Evolutionary conservation across 768 basidiomycete genomes (phyloP).

Genomic region (Boletus barrowsii): DNA sequence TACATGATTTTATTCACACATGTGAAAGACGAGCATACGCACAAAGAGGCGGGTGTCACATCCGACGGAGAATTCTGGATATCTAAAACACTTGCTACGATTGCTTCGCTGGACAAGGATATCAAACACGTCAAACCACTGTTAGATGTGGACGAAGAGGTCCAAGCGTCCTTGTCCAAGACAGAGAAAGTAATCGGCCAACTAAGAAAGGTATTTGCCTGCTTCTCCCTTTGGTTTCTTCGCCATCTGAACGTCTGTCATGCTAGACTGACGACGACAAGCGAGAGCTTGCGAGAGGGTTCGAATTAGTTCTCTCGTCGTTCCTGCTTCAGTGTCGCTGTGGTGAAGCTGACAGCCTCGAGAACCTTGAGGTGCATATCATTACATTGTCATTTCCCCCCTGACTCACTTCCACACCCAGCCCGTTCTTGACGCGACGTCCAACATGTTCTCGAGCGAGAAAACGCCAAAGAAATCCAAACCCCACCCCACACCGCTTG

Average conservation of each 20-base stretch:
- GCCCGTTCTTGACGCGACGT: slow-evolving; percentile 60
- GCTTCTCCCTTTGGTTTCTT: not conserved
- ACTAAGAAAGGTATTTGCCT: slow-evolving; percentile 42
- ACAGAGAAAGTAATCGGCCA: slow-evolving; percentile 41
- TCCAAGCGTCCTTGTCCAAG: slow-evolving; percentile 42
- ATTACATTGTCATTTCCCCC: not conserved
- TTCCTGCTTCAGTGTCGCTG: slow-evolving; percentile 73
- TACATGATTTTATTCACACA: slow-evolving; percentile 1
- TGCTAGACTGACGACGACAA: slow-evolving; percentile 13
- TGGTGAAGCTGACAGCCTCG: slow-evolving; percentile 54
- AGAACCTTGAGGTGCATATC: slow-evolving; percentile 57
- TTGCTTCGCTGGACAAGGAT: slow-evolving; percentile 60
- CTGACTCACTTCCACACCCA: slow-evolving; percentile 26
- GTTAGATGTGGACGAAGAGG: slow-evolving; percentile 54
- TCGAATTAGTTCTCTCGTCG: slow-evolving; percentile 67
- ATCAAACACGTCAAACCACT: slow-evolving; percentile 61
- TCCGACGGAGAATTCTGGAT: slow-evolving; percentile 81
- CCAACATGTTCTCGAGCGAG: slow-evolving; percentile 46
- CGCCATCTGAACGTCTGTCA: not conserved
- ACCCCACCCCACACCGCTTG: not conserved
- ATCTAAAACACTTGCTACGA: slow-evolving; percentile 55
- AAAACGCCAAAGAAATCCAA: slow-evolving; percentile 39
- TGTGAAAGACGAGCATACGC: slow-evolving; percentile 41
- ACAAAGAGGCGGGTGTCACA: slow-evolving; percentile 58
- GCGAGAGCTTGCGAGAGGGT: slow-evolving; percentile 50